Conservation (phyloP, 139 green algal species). For the Haematococcus sp. region DNA sequence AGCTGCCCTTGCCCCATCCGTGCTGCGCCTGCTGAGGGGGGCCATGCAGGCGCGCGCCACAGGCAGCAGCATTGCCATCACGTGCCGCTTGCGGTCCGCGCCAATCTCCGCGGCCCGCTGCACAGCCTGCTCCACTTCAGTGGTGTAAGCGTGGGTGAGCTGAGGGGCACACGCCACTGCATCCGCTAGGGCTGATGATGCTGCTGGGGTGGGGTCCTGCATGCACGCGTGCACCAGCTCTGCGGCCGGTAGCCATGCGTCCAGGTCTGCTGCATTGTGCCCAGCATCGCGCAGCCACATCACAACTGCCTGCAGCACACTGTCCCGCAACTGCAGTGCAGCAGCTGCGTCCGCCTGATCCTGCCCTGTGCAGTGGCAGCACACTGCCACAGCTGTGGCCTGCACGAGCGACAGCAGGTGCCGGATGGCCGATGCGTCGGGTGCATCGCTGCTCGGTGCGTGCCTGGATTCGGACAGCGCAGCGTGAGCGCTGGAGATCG, state of each 20-base stretch:
- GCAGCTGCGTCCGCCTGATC: not conserved
- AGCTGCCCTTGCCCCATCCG: not conserved
- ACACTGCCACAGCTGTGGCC: too few species aligned
- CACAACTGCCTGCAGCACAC: not conserved
- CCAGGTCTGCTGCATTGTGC: not conserved
- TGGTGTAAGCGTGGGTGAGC: not conserved
- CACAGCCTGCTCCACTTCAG: not conserved
- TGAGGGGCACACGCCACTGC: not conserved
- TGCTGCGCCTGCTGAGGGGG: not conserved
- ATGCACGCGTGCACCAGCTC: not conserved
- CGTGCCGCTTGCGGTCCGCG: not conserved
- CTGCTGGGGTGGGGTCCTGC: not conserved
- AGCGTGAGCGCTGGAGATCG: too few species aligned
- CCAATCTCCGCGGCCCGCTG: not conserved
- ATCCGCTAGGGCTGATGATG: not conserved
- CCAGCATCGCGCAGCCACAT: not conserved
- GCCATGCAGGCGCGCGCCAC: constrained; percentile 19
- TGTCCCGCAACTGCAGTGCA: not conserved
- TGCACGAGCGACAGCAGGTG: too few species aligned
- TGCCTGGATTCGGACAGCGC: too few species aligned
- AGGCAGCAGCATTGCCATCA: constrained; percentile 23
- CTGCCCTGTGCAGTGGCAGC: too few species aligned
- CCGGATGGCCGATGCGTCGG: too few species aligned
- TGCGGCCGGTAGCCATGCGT: not conserved
- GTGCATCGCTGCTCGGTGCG: too few species aligned